phyloP scores from a whole-genome alignment of 2,329 filamentous ascomycete species.

The Anisogramma anomala region DNA sequence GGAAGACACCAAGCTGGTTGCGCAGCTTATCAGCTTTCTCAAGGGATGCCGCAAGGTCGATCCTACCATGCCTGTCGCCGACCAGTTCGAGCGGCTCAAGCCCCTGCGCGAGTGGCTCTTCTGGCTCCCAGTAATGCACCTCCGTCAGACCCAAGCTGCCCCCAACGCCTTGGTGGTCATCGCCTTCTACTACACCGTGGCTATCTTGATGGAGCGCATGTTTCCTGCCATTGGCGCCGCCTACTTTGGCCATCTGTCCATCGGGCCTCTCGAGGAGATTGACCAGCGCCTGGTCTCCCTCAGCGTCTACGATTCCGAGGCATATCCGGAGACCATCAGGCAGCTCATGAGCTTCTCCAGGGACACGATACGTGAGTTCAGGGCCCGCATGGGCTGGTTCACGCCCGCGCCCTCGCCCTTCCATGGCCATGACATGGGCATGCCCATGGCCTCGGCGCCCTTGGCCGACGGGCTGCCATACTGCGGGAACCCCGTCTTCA shows the following conservation, averaged over 20 bases:
- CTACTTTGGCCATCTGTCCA: constrained; percentile 72
- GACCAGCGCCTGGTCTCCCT: constrained; percentile 61
- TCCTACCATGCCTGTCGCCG: constrained; percentile 58
- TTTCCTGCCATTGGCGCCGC: constrained; percentile 85
- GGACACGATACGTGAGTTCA: constrained; percentile 57
- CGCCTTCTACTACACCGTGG: constrained; percentile 83
- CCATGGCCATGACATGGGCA: constrained; percentile 24
- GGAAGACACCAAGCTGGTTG: constrained; percentile 56
- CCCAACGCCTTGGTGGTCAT: constrained; percentile 71
- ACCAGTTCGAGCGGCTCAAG: constrained; percentile 84
- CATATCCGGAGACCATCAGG: constrained; percentile 39
- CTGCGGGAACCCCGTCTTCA: constrained; percentile 44
- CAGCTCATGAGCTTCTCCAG: constrained; percentile 63
- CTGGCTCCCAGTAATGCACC: constrained; percentile 79
- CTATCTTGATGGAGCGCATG: constrained; percentile 75
- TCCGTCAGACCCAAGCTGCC: constrained; percentile 66
- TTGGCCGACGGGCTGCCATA: constrained; percentile 33
- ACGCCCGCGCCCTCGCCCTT: constrained; percentile 44
- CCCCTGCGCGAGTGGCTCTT: constrained; percentile 87
- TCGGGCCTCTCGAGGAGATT: constrained; percentile 78
- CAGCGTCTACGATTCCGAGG: constrained; percentile 47
- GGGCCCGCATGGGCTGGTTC: constrained; percentile 55
- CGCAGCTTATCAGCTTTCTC: constrained; percentile 60
- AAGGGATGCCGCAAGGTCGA: constrained; percentile 61
- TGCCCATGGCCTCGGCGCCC: constrained; percentile 27